phyloP scores from a whole-genome alignment of 345 rosid species.

The Rhodamnia argentea region DNA sequence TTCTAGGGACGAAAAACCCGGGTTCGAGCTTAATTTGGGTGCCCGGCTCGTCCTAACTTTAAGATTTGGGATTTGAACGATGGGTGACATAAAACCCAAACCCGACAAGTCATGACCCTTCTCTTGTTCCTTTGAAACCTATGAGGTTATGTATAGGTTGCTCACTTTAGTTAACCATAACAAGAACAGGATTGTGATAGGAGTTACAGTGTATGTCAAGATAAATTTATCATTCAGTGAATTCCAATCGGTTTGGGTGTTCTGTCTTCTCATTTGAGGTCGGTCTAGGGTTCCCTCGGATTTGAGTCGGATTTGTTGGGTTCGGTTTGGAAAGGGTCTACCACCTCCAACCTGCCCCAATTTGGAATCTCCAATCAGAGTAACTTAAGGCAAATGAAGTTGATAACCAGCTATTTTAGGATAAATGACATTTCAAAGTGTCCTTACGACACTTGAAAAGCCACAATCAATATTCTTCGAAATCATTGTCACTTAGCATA shows the following conservation, averaged over 20 bases:
- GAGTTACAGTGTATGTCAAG: background rate
- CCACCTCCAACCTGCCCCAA: background rate
- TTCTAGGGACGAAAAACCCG: background rate
- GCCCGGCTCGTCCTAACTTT: background rate
- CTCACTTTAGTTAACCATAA: background rate
- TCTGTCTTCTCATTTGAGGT: background rate
- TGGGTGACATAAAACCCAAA: background rate
- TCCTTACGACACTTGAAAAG: background rate
- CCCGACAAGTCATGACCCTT: background rate
- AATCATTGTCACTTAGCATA: background rate
- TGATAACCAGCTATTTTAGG: background rate
- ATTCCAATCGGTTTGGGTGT: background rate
- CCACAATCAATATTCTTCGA: background rate
- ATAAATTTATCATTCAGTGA: background rate
- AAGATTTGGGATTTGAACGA: background rate
- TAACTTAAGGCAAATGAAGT: background rate
- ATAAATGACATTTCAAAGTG: background rate
- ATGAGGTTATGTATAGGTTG: background rate
- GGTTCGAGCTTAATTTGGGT: background rate
- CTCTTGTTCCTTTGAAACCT: background rate
- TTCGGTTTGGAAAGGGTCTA: background rate
- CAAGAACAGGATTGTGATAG: background rate
- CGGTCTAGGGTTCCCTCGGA: background rate
- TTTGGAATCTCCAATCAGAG: background rate
- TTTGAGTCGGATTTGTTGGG: background rate